Base-by-base conservation (phyloP, 768 basidiomycete genomes). In the Boletus sensibilis region DNA sequence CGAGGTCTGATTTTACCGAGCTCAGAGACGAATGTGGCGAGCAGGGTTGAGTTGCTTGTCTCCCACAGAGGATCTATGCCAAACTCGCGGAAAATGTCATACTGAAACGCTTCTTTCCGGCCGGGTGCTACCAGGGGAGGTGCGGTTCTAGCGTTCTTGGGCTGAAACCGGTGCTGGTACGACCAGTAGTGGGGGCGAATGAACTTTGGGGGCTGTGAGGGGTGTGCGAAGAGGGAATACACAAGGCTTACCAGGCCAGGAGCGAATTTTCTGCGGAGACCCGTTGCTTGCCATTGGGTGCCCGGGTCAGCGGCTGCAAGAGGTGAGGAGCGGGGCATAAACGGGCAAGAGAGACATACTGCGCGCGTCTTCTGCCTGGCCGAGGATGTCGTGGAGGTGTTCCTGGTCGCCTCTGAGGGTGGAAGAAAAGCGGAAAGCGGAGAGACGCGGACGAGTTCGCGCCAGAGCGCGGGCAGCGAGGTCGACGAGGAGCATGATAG, bases 1-100 rank as follows among this genome's bases (percentile, higher is more conserved):
- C 95, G 82, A n/a, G 76, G 74, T 59, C 79, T 78, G 60, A 96
- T 90, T 77, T 88, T 92, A 50, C 90, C 87, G 85, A 94, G 89
- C 44, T 85, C 81, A 0, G 88, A 79, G 55, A 92, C 72, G 69
- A 79, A 89, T 25, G 74, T 49, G 43, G 78, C 74, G 52, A 94
- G 73, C 34, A 93, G 70, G 37, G 67, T 57, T 21, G 84, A 74
- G 71, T 93, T 88, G 58, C 76, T 74, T 51, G 82, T 79, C 70
- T 90, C 83, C 59, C 83, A 75, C 18, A 93, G 73, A 0, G 94
- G 94, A 70, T 93, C 85, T 59, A 94, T 76, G 55, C 77, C 75
- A 31, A 88, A 78, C 61, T 88, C 83, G 71, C 85, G 74, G 73
- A 96, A 90, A 25, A 83, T 69, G 70, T 97, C 94, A 9, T 72